These are phyloP conservation scores for Paramecium primaurelia DNA, from an alignment of 73 alveolate species.

Conservation along the genomic window DNA sequence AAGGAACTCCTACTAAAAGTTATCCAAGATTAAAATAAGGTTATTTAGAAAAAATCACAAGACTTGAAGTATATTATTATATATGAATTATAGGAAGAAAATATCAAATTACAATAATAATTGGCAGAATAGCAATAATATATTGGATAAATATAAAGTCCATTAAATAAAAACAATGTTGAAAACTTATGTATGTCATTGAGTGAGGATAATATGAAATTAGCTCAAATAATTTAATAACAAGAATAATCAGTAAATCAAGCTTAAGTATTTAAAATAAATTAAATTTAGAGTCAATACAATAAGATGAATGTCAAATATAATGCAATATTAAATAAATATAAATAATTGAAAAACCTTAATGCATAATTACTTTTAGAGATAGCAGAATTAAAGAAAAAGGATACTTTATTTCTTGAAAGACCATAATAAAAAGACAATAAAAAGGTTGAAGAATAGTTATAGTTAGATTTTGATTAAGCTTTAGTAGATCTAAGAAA, in stretches of 20 bases:
- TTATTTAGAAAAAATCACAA: background rate
- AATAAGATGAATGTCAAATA: background rate
- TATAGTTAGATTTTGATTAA: background rate
- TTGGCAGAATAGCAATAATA: background rate
- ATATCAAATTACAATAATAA: background rate
- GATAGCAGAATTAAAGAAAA: background rate
- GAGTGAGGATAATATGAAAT: background rate
- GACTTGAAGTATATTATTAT: background rate
- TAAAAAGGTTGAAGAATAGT: background rate
- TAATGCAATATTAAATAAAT: background rate
- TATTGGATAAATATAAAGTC: background rate
- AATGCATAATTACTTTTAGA: background rate
- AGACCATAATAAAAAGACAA: background rate
- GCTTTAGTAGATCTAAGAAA: background rate
- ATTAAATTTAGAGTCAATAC: background rate
- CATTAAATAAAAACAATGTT: background rate
- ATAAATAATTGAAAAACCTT: background rate
- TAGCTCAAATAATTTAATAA: background rate
- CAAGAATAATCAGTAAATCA: background rate
- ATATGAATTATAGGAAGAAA: background rate
- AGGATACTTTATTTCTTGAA: background rate
- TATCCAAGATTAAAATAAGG: background rate
- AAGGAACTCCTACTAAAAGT: background rate
- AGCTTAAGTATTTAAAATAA: background rate
- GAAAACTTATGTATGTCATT: background rate